phyloP scores from a whole-genome alignment of 2,329 filamentous ascomycete species.

The Malbranchea cinnamomea region DNA sequence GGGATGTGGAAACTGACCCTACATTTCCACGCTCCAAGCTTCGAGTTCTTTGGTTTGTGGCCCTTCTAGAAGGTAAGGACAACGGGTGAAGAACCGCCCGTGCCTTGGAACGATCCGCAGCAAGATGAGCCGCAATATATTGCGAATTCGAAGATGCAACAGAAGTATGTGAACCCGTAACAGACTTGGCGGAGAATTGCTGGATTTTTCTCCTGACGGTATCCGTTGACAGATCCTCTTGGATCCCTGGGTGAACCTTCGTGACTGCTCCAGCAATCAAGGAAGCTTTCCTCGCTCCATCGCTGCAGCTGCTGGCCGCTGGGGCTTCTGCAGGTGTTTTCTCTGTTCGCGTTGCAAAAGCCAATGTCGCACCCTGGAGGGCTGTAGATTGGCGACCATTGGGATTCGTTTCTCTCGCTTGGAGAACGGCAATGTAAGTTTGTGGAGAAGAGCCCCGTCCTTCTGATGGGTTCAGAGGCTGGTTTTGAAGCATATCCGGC shows the following conservation, averaged over 20 bases:
- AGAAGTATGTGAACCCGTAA: neutral
- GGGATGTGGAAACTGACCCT: too few species aligned
- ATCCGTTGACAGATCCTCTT: constrained; percentile 13
- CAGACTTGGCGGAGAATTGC: constrained; percentile 13
- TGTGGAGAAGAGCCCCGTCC: neutral
- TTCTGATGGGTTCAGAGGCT: too few species aligned
- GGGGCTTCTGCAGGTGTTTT: constrained; percentile 9
- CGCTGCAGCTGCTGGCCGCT: constrained; percentile 8
- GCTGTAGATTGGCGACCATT: constrained; percentile 12
- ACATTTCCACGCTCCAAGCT: too few species aligned
- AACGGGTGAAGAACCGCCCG: too few species aligned
- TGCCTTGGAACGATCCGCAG: constrained; percentile 16
- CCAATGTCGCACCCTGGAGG: constrained; percentile 23
- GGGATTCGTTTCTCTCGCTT: neutral
- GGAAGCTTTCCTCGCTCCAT: constrained; percentile 11
- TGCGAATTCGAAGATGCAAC: constrained; percentile 12
- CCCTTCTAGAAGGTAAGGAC: too few species aligned
- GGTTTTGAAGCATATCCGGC: too few species aligned
- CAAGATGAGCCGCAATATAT: constrained; percentile 22
- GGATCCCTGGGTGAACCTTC: neutral
- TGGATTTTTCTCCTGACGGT: constrained; percentile 27
- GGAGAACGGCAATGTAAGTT: neutral
- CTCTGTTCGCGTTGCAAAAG: constrained; percentile 17
- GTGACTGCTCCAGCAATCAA: constrained; percentile 11
- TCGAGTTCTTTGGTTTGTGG: too few species aligned